Evolutionary conservation across 2,329 filamentous ascomycete genomes (phyloP).

Genomic region (Neonectria magnoliae): DNA sequence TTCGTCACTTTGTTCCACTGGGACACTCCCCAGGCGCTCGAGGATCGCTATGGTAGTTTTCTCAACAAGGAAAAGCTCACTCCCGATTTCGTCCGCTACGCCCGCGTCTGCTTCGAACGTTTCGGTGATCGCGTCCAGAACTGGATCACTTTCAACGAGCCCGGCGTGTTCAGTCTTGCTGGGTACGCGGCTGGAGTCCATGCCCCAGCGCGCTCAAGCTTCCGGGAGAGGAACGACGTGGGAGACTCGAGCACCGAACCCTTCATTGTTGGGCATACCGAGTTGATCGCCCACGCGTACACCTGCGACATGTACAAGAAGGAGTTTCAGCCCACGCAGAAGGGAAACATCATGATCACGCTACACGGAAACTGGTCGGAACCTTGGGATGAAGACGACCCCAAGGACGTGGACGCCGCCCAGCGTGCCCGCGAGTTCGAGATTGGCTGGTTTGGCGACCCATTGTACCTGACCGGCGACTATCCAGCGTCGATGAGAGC

Average conservation of each 20-base stretch:
- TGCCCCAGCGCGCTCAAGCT: slow-evolving; percentile 33
- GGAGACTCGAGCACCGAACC: slow-evolving; percentile 45
- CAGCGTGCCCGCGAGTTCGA: slow-evolving; percentile 54
- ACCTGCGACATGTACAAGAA: slow-evolving; percentile 51
- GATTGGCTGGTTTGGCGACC: slow-evolving; percentile 55
- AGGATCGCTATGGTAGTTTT: slow-evolving; percentile 37
- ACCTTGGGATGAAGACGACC: slow-evolving; percentile 50
- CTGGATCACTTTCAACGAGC: slow-evolving; percentile 40
- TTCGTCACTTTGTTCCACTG: slow-evolving; percentile 73
- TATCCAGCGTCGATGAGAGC: slow-evolving; percentile 53
- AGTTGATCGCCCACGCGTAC: slow-evolving; percentile 51
- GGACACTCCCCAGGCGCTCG: slow-evolving; percentile 61
- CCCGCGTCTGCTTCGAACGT: slow-evolving; percentile 35
- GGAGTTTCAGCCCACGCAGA: slow-evolving; percentile 50
- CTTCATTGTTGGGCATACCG: slow-evolving; percentile 52
- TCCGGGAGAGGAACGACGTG: slow-evolving; percentile 33
- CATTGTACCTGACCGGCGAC: slow-evolving; percentile 50
- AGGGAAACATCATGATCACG: slow-evolving; percentile 53
- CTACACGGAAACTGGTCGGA: slow-evolving; percentile 55
- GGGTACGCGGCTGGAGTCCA: slow-evolving; percentile 36
- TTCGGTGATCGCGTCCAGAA: slow-evolving; percentile 38
- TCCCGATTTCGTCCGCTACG: slow-evolving; percentile 37
- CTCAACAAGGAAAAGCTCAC: slow-evolving; percentile 33
- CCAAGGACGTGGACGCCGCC: slow-evolving; percentile 49
- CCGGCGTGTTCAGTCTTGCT: slow-evolving; percentile 31